Percentiles rank a stretch among this genome's conserved stretches.
Conservation (phyloP, 306 rosid species). For the Castanospermum australe region DNA sequence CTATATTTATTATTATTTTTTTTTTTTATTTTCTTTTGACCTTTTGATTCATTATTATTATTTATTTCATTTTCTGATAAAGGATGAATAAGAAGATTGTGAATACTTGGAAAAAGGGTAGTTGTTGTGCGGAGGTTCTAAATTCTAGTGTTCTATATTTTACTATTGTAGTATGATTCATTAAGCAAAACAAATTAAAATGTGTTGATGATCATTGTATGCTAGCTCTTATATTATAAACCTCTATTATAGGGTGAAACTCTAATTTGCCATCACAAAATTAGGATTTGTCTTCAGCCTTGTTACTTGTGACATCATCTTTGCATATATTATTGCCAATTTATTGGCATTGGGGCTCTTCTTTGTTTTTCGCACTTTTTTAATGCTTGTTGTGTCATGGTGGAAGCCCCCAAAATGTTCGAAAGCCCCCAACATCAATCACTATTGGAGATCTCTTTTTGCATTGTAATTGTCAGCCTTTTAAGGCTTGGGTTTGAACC, state of each 20-base stretch:
- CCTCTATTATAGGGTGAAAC: too few relatives aligned
- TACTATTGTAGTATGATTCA: background rate
- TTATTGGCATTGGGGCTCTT: too few relatives aligned
- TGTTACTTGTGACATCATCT: too few relatives aligned
- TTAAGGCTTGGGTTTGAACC: background rate
- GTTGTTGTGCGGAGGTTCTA: background rate
- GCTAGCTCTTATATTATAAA: too few relatives aligned
- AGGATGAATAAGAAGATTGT: conserved; percentile 24
- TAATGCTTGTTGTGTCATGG: too few relatives aligned
- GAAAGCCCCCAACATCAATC: background rate
- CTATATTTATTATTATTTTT: background rate
- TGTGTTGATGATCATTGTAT: background rate
- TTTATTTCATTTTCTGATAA: conserved; percentile 15
- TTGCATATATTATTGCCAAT: too few relatives aligned
- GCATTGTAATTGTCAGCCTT: background rate
- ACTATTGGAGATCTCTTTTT: background rate
- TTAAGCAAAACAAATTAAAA: background rate
- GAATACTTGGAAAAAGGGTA: conserved; percentile 24
- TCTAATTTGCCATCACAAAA: too few relatives aligned
- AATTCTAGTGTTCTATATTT: background rate
- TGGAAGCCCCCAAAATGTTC: too few relatives aligned
- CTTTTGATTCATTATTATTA: conserved; percentile 15
- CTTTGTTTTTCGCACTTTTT: too few relatives aligned
- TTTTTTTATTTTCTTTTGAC: background rate
- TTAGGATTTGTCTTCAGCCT: too few relatives aligned